Evolutionary conservation across 768 basidiomycete genomes (phyloP).

Genomic region (Kwoniella shandongensis): DNA sequence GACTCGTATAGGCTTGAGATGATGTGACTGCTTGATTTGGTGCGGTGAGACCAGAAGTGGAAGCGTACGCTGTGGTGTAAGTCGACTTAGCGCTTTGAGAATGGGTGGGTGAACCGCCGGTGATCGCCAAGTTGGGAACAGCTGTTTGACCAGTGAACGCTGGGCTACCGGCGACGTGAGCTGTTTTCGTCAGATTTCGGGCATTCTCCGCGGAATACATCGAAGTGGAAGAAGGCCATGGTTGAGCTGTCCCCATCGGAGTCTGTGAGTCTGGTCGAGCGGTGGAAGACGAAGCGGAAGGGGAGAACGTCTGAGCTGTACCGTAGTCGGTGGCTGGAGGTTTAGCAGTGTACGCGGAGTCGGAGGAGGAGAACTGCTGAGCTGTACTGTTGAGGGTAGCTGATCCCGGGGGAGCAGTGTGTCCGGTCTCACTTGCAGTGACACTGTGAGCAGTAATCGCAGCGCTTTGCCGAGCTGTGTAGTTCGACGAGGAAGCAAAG

Average conservation of each 20-base stretch:
- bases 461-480: neutral
- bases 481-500: conserved; percentile 3
- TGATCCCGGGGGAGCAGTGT: conserved; percentile 8
- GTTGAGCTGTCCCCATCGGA: conserved; percentile 6
- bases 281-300: conserved; percentile 12
- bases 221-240: neutral
- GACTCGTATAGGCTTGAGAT: no score
- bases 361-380: neutral
- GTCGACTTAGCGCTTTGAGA: neutral
- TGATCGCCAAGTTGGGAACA: conserved; percentile 24
- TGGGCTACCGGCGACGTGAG: neutral
- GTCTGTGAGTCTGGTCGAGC: conserved; percentile 5
- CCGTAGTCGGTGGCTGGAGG: conserved; percentile 1
- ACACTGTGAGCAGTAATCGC: neutral
- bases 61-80: neutral
- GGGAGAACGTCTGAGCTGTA: conserved; percentile 11
- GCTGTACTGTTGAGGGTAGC: neutral
- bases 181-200: no score
- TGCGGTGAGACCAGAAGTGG: neutral
- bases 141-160: neutral
- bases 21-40: no score
- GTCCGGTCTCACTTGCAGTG: neutral
- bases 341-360: conserved; percentile 6
- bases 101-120: conserved; percentile 19
- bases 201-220: neutral